These are phyloP conservation scores for Ilyonectria mors-panacis DNA, from an alignment of 2,329 filamentous ascomycete species.

Conservation along the genomic window DNA sequence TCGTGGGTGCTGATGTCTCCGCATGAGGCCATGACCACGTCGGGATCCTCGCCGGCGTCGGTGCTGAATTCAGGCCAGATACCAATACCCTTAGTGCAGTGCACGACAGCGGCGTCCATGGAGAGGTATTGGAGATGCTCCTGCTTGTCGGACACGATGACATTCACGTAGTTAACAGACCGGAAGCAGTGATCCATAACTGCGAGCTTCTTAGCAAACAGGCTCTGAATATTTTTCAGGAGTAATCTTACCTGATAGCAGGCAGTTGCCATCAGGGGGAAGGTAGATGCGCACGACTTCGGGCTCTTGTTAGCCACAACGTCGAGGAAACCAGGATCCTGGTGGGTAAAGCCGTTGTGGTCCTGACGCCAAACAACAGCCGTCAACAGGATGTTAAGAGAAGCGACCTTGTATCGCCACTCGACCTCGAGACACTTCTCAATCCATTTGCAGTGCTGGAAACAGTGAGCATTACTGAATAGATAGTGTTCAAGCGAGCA, in stretches of 20 bases:
- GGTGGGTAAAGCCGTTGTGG: constrained; percentile 87
- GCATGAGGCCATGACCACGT: constrained; percentile 82
- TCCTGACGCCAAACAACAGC: constrained; percentile 87
- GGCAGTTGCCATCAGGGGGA: constrained; percentile 83
- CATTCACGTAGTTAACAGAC: constrained; percentile 85
- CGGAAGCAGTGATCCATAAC: constrained; percentile 83
- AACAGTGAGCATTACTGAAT: not conserved
- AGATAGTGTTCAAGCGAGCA: constrained; percentile 23
- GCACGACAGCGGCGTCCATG: constrained; percentile 80
- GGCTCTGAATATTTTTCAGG: constrained; percentile 30
- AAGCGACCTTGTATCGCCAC: constrained; percentile 81
- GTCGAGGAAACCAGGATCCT: constrained; percentile 85
- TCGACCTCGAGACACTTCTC: constrained; percentile 86
- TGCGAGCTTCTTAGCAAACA: constrained; percentile 11
- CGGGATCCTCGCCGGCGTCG: constrained; percentile 77
- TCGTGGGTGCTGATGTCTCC: constrained; percentile 84
- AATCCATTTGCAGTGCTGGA: constrained; percentile 83
- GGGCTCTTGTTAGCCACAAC: constrained; percentile 84
- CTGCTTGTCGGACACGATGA: constrained; percentile 85
- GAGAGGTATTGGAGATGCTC: constrained; percentile 82
- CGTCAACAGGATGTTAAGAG: constrained; percentile 84
- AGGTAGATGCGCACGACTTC: constrained; percentile 87
- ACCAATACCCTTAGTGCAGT: constrained; percentile 84
- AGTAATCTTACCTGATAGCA: constrained; percentile 68
- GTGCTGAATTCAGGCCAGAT: constrained; percentile 86